Evolutionary conservation across 1,284 basidiomycete genomes (phyloP).

Genomic region (Marasmius sp.): DNA sequence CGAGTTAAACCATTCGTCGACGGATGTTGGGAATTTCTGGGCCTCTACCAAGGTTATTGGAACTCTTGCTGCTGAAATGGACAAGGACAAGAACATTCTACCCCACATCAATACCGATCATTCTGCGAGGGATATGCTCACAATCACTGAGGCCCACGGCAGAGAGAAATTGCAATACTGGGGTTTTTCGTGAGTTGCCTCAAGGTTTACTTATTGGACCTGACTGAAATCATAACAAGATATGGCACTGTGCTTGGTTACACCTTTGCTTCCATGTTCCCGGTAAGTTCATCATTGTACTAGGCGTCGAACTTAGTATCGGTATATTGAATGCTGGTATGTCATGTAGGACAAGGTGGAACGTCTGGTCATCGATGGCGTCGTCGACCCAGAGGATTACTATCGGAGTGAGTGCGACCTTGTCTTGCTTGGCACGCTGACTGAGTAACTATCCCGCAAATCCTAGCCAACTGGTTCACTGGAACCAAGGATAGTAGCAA

Average conservation of each 20-base stretch:
- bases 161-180: conserved; percentile 48
- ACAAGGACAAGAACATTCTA: conserved; percentile 27
- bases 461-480: conserved; percentile 22
- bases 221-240: background rate
- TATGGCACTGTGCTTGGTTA: no score
- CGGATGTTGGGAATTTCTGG: conserved; percentile 26
- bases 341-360: no score
- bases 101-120: conserved; percentile 42
- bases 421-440: no score
- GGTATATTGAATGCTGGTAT: no score
- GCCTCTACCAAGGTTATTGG: conserved; percentile 30
- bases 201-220: background rate
- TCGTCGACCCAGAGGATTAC: no score
- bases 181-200: conserved; percentile 45
- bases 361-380: no score
- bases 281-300: background rate
- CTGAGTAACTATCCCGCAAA: no score
- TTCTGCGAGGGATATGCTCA: conserved; percentile 50
- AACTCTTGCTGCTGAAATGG: conserved; percentile 28
- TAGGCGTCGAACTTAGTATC: background rate
- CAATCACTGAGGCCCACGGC: conserved; percentile 43
- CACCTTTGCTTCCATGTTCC: no score
- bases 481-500: conserved; percentile 24
- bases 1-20: conserved; percentile 20
- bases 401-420: no score